Evolutionary conservation across 306 rosid species (phyloP).

Genomic region (Prunus mira): DNA sequence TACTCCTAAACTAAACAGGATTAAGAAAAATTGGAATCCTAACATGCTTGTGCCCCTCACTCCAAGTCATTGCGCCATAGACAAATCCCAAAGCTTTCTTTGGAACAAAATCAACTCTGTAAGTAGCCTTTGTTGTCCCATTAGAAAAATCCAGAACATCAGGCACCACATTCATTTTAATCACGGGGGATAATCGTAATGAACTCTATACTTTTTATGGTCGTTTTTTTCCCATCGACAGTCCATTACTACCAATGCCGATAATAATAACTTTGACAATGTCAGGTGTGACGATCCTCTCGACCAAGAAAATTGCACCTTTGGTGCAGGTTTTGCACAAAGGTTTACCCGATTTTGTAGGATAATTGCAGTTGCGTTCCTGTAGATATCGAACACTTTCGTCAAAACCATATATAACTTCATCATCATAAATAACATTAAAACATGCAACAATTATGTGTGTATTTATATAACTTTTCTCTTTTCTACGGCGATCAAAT

Average conservation of each 20-base stretch:
- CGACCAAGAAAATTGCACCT: neutral
- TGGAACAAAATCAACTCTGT: neutral
- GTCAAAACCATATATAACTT: neutral
- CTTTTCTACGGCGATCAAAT: neutral
- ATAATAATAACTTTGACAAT: neutral
- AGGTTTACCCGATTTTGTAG: neutral
- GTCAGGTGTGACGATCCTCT: too few species aligned
- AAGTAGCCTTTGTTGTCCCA: neutral
- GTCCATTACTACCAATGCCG: neutral
- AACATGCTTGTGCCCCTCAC: neutral
- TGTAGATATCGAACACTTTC: neutral
- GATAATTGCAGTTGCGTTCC: neutral
- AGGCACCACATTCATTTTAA: conserved; percentile 8
- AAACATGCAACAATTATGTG: neutral
- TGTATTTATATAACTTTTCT: neutral
- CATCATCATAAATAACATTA: neutral
- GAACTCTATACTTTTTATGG: neutral
- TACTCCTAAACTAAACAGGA: neutral
- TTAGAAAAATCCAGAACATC: conserved; percentile 2
- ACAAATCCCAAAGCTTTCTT: neutral
- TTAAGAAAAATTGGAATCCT: conserved; percentile 8
- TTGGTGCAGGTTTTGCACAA: neutral
- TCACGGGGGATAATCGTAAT: neutral
- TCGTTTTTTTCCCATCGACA: neutral
- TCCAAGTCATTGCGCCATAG: conserved; percentile 6